Conservation (phyloP, 805 yeast species). For the Metschnikowia anglica region DNA sequence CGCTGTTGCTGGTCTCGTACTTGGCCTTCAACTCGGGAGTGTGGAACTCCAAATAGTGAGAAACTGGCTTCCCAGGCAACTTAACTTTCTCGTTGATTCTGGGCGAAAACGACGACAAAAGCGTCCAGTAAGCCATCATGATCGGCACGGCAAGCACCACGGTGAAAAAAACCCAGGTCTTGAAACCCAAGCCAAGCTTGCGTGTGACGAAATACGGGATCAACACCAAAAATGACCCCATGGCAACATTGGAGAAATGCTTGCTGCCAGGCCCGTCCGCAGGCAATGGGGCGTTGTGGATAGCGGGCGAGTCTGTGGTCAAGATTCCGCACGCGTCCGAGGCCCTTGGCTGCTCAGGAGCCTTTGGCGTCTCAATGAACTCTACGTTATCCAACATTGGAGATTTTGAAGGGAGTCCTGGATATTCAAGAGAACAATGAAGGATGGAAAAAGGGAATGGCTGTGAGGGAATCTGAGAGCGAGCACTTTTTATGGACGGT, state of each 20-base stretch:
- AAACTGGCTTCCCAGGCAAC: slow-evolving; percentile 75
- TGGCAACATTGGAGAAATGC: slow-evolving; percentile 62
- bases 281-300: slow-evolving; percentile 82
- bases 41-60: slow-evolving; percentile 79
- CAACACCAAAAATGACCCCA: slow-evolving; percentile 49
- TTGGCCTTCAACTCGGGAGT: slow-evolving; percentile 64
- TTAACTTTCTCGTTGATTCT: slow-evolving; percentile 74
- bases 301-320: slow-evolving; percentile 57
- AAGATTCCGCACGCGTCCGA: slow-evolving; percentile 35
- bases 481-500: no score
- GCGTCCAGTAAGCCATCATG: slow-evolving; percentile 79
- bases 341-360: slow-evolving; percentile 34
- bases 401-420: not conserved
- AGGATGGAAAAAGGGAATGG: not conserved
- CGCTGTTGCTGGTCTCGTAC: slow-evolving; percentile 54
- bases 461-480: not conserved
- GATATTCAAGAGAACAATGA: not conserved
- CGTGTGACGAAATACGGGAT: slow-evolving; percentile 64
- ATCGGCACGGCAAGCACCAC: slow-evolving; percentile 63
- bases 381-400: slow-evolving; percentile 44
- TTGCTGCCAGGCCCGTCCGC: slow-evolving; percentile 90
- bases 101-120: slow-evolving; percentile 74
- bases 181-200: slow-evolving; percentile 67
- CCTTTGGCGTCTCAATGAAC: slow-evolving; percentile 61
- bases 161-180: slow-evolving; percentile 61